A percentile compares a stretch with the other conserved stretches of the same genome.
phyloP scores from a whole-genome alignment of 106 monocot genomes.

The Acanthochlamys bracteata region DNA sequence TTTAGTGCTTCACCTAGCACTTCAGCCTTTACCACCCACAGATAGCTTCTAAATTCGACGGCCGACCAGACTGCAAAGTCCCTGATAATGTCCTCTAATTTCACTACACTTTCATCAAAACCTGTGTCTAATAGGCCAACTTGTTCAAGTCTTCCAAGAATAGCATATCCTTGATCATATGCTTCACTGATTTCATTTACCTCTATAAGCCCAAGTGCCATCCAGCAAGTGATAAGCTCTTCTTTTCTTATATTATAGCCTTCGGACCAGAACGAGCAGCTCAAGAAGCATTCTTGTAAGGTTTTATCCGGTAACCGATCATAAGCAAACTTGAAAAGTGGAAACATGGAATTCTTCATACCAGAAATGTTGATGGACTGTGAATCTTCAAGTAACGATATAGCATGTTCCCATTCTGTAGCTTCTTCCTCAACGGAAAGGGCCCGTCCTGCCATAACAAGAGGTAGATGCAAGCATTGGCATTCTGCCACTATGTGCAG shows the following conservation, averaged over 20 bases:
- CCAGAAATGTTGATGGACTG: background rate
- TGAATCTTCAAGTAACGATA: background rate
- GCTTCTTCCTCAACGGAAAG: slow-evolving; percentile 6
- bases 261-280: slow-evolving; percentile 20
- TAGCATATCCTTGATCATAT: background rate
- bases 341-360: background rate
- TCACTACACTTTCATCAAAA: background rate
- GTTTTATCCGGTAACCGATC: background rate
- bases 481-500: slow-evolving; percentile 9
- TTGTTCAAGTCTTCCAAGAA: background rate
- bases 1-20: background rate
- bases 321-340: slow-evolving; percentile 15
- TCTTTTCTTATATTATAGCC: background rate
- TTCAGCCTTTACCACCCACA: background rate
- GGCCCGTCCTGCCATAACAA: slow-evolving; percentile 3
- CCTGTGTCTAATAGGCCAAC: slow-evolving; percentile 9
- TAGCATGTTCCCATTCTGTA: slow-evolving; percentile 3
- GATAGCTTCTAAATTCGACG: background rate
- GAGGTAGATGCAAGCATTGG: slow-evolving; percentile 20
- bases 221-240: slow-evolving; percentile 20
- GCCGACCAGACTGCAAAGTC: slow-evolving; percentile 16
- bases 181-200: background rate
- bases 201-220: slow-evolving; percentile 8
- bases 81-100: slow-evolving; percentile 9
- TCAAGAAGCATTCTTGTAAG: slow-evolving; percentile 21